Base-by-base conservation (phyloP, 1,139 yeast species). In the Meyerozyma smithsonii region DNA sequence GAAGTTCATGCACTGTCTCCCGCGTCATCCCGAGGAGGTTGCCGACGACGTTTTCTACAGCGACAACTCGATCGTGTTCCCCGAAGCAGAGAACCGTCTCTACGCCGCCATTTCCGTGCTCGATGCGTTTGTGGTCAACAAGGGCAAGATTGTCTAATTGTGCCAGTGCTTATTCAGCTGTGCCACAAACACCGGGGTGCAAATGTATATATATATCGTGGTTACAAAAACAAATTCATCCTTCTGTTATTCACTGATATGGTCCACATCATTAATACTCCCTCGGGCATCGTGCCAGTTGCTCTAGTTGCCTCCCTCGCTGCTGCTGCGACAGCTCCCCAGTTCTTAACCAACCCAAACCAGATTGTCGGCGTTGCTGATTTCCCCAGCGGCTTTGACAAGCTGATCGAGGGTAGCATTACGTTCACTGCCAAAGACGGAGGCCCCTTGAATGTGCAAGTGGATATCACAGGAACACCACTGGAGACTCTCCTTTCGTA, bases 1-100 rank as follows among this genome's bases (percentile, higher is more conserved):
- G 86, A 86, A 79, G 59, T 92, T 92, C 62, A 89, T 92, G 97
- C 98, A 92, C 60, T 92, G 98, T 64, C 73, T 92, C 51, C 98
- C 98, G 47, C 83, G 98, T 66, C 96, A 92, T 52, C 75, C 77
- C 24, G 97, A 90, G 61, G 98, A 92, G 64, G 98, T 92, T 35
- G 74, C 81, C 33, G 98, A 92, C 60, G 96, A 85, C 35, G 94
- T 92, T 2, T 92, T 92, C 58, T 92, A 90, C 64, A 73, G 90
- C 39, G 80, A 81, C 26, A 77, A 83, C 47, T 87, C 96, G 1
- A 68, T 92, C 41, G 98, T 92, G 7, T 92, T 92, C 64, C 83
- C 82, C 50, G 97, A 92, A 65, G 98, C 96, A 28, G 98, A 92
- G 66, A 92, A 92, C 67, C 77, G 98, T 63, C 68, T 92, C 33